Base-by-base conservation (phyloP, 352 stramenopile genomes). In the Phytophthora macrochlamydospora region DNA sequence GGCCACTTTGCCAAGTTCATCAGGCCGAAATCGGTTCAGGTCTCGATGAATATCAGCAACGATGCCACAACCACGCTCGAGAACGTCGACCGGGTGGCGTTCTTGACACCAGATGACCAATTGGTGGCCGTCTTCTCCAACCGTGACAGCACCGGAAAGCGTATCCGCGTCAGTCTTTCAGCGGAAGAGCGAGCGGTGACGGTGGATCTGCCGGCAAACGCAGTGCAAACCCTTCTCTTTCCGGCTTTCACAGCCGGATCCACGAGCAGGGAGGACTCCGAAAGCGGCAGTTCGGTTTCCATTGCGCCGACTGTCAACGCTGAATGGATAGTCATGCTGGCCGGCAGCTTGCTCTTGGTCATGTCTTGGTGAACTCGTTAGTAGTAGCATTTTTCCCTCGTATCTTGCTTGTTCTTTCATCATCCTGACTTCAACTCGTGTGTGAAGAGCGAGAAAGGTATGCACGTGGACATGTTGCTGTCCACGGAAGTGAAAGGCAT, bases 1-100 rank as follows among this genome's bases (percentile, higher is more conserved):
- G 87, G 80, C 6, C 87, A 95, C 48, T 75, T 94, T 28, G 76
- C 76, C 44, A 90, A 90, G 60, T 94, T 94, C 56, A 49, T 94
- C 4, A 69, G 68, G 1, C 63, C 79, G 0, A 73, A 67, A 0
- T 85, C 84, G 51, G 73, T 37, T 52, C 72, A 81, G 12, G 59
- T 91, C 7, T 65, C 72, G 42, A 49, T 78, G 33, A 62, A 51
- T 31, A 60, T 66, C 32, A 71, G 70, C 5, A 71, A 53, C 30
- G 48, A 48, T 38, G 56, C 58, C 14, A 59, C 56, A 37, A 60
- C 60, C 28, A 52, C 51, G 29, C 53, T 83, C 3, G 57, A 48
- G 11, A 66, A 79, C 46, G 69, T 86, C 12, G 72, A 86, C 52
- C 66, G 61, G 51, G 70, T 76, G 31, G 77, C 77, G 11, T 83